Evolutionary conservation across 345 rosid genomes (phyloP), one percentile per base, ranked within the genome.

Genomic region (Sonneratia caseolaris): DNA sequence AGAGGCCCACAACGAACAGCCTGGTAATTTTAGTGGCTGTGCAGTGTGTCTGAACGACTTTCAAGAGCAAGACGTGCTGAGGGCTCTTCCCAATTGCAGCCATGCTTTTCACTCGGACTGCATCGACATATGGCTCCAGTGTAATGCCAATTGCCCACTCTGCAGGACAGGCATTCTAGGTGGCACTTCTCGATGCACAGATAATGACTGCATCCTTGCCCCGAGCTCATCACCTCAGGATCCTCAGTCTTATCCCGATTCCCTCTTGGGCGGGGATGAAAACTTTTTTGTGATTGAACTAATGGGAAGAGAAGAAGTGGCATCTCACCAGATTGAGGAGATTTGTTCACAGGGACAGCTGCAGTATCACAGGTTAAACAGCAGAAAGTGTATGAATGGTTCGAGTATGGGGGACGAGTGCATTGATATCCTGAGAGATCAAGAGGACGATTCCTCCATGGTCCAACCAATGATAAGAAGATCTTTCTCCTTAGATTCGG

Each of bases 211-310:
- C 22, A 82, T 83, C 47, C 68, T 82, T 59, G 93, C 89, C 1
- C 93, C 91, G 0, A 84, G 82, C 75, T 84, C 91, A 62, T 89
- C 93, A 0, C 93, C 91, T 64, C 93, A 82, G 65, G 86, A 76
- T 70, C 79, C 88, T 6, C 83, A 72, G n/a, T 72, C 76, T 5
- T 77, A 59, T 68, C 51, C 86, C 6, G 83, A 75, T 59, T 80
- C 81, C 76, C 81, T 86, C 24, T 68, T 78, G 32, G 81, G 83
- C 1, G 80, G 85, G 3, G 91, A 86, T 24, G 93, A 89, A 18
- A 91, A 86, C 75, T 86, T 81, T 62, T 85, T 89, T 3, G 89
- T 89, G 37, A 86, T 86, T 40, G 91, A 89, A 71, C 67, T 89
- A 64, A 80, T 83, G 40, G 74, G 79, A 42, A 80, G 79, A 27